A percentile compares a stretch with the other conserved stretches of the same genome.
These are phyloP conservation scores for Tuber magnatum DNA, from an alignment of 495 filamentous ascomycete species.

Conservation along the genomic window DNA sequence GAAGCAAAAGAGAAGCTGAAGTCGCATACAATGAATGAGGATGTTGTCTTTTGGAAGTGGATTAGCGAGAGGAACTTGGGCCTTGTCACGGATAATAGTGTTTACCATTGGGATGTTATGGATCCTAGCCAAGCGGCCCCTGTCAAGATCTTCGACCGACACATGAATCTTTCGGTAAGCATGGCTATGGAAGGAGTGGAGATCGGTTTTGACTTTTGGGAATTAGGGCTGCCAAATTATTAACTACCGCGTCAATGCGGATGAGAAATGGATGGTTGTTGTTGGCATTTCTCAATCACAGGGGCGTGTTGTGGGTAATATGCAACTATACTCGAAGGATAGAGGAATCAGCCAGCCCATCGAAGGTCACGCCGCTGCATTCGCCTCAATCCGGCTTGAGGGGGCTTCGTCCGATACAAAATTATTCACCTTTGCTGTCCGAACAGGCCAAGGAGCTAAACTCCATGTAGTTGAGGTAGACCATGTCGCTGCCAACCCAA, in stretches of 20 bases:
- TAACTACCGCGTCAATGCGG: constrained; percentile 93
- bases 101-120: constrained; percentile 97
- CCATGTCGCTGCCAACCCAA: constrained; percentile 75
- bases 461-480: constrained; percentile 98
- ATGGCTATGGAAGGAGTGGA: neutral
- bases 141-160: constrained; percentile 85
- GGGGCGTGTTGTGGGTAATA: constrained; percentile 85
- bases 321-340: constrained; percentile 95
- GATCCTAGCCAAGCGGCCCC: constrained; percentile 68
- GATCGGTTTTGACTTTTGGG: constrained; percentile 25
- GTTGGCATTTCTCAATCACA: constrained; percentile 91
- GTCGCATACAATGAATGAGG: constrained; percentile 88
- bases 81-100: constrained; percentile 76
- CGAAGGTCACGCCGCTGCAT: constrained; percentile 93
- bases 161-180: constrained; percentile 74
- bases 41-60: constrained; percentile 99
- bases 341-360: constrained; percentile 96
- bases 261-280: constrained; percentile 96
- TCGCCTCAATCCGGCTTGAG: constrained; percentile 81
- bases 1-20: constrained; percentile 84
- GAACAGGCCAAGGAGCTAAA: constrained; percentile 80
- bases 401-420: constrained; percentile 84
- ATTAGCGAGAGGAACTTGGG: constrained; percentile 80
- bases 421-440: constrained; percentile 93
- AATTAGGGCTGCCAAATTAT: constrained; percentile 72